Percentiles rank a stretch among this genome's conserved stretches.
Conservation (phyloP, 192 early-diverging fungal species). For the Backusella mclennaniae region DNA sequence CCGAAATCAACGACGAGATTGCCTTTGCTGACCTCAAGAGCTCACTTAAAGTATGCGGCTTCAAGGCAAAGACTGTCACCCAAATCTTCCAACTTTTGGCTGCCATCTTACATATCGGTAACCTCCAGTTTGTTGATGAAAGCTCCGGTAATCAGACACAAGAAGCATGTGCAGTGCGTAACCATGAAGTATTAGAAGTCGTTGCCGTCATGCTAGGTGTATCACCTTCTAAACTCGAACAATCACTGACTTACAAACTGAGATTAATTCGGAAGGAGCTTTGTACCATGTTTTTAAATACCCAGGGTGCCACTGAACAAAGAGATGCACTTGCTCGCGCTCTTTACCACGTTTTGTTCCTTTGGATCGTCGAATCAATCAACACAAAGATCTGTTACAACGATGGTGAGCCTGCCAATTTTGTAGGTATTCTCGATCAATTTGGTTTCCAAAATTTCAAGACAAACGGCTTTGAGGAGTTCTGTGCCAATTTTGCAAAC, state of each 20-base stretch:
- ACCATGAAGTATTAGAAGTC: slow-evolving; percentile 68
- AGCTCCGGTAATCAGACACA: slow-evolving; percentile 59
- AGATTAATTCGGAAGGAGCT: slow-evolving; percentile 81
- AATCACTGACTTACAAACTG: slow-evolving; percentile 77
- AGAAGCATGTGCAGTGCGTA: slow-evolving; percentile 75
- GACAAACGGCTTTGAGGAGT: slow-evolving; percentile 65
- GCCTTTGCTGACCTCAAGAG: slow-evolving; percentile 64
- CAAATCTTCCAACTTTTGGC: slow-evolving; percentile 85
- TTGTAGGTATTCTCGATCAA: slow-evolving; percentile 83
- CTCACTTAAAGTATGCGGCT: slow-evolving; percentile 59
- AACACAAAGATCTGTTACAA: slow-evolving; percentile 78
- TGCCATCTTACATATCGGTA: slow-evolving; percentile 88
- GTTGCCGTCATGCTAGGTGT: slow-evolving; percentile 84
- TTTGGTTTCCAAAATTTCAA: slow-evolving; percentile 64
- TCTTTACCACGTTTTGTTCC: slow-evolving; percentile 87
- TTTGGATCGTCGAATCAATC: slow-evolving; percentile 90
- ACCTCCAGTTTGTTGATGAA: slow-evolving; percentile 72
- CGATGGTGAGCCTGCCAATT: slow-evolving; percentile 66
- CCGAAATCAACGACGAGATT: slow-evolving; percentile 48
- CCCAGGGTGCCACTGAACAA: slow-evolving; percentile 71
- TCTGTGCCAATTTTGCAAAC: slow-evolving; percentile 68
- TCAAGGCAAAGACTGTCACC: slow-evolving; percentile 67
- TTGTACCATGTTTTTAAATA: slow-evolving; percentile 88
- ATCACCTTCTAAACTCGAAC: slow-evolving; percentile 63
- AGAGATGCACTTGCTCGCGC: slow-evolving; percentile 79